Conservation (phyloP, 495 filamentous ascomycete species). For the Trichoderma gamsii region DNA sequence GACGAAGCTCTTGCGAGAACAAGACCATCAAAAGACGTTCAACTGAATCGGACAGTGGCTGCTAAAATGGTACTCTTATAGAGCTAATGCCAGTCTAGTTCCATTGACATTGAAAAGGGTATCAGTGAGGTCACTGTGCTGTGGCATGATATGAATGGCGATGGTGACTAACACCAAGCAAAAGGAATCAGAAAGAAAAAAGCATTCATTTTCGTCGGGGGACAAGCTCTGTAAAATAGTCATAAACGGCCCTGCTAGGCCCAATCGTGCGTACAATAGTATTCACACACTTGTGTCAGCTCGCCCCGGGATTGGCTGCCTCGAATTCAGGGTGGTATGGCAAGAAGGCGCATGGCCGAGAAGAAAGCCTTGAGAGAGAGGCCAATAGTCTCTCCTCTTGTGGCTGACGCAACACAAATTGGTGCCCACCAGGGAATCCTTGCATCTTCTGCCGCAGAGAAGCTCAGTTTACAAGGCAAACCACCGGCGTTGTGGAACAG, state of each 20-base stretch:
- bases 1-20: not conserved
- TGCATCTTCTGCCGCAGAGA: not conserved
- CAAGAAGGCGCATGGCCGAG: not conserved
- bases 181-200: not conserved
- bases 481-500: constrained; percentile 1
- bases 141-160: not conserved
- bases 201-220: not conserved
- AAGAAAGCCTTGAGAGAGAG: not conserved
- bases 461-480: not conserved
- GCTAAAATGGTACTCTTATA: not conserved
- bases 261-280: not conserved
- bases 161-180: not conserved
- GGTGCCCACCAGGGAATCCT: not conserved
- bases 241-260: not conserved
- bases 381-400: not conserved
- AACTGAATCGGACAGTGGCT: not conserved
- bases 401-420: not conserved
- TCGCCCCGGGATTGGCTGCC: constrained; percentile 1
- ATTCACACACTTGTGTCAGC: constrained; percentile 5
- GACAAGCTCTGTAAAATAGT: not conserved
- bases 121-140: not conserved
- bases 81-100: not conserved
- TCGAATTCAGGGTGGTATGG: not conserved
- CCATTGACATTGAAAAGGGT: not conserved
- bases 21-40: not conserved